These are phyloP conservation scores for Zygotorulaspora sp. DNA, from an alignment of 805 yeast species.

Conservation along the genomic window DNA sequence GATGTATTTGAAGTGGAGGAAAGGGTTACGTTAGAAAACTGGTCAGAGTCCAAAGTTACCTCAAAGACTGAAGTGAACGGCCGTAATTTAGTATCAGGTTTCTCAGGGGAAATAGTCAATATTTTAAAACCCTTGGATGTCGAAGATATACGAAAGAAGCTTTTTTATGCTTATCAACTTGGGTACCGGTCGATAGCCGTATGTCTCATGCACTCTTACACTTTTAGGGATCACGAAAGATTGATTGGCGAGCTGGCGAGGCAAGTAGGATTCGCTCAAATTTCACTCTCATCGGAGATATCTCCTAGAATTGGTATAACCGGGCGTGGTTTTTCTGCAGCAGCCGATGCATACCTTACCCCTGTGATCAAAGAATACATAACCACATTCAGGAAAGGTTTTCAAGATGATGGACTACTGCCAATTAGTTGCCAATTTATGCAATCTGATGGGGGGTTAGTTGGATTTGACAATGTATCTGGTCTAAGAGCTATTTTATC, in stretches of 20 bases:
- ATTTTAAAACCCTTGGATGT: conserved; percentile 31
- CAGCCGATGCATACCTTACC: conserved; percentile 76
- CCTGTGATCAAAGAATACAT: conserved; percentile 69
- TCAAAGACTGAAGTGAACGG: conserved; percentile 42
- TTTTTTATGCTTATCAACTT: conserved; percentile 5
- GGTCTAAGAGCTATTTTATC: conserved; percentile 84
- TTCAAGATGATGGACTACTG: conserved; percentile 49
- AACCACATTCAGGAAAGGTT: conserved; percentile 55
- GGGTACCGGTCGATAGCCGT: conserved; percentile 29
- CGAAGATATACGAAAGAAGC: not conserved
- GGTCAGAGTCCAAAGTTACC: conserved; percentile 45
- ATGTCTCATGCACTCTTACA: conserved; percentile 29
- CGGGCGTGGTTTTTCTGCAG: conserved; percentile 67
- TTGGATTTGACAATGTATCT: conserved; percentile 76
- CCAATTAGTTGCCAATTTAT: conserved; percentile 51
- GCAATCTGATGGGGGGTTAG: conserved; percentile 95
- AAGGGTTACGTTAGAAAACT: conserved; percentile 81
- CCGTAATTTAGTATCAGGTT: conserved; percentile 14
- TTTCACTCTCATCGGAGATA: conserved; percentile 35
- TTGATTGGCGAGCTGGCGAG: conserved; percentile 26
- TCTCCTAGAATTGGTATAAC: conserved; percentile 62
- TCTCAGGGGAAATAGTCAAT: conserved; percentile 47
- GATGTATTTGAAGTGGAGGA: conserved; percentile 82
- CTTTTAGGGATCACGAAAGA: conserved; percentile 34
- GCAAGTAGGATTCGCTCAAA: conserved; percentile 26